Evolutionary conservation across 352 stramenopile genomes (phyloP).

Genomic region (Globisporangium spiculum): DNA sequence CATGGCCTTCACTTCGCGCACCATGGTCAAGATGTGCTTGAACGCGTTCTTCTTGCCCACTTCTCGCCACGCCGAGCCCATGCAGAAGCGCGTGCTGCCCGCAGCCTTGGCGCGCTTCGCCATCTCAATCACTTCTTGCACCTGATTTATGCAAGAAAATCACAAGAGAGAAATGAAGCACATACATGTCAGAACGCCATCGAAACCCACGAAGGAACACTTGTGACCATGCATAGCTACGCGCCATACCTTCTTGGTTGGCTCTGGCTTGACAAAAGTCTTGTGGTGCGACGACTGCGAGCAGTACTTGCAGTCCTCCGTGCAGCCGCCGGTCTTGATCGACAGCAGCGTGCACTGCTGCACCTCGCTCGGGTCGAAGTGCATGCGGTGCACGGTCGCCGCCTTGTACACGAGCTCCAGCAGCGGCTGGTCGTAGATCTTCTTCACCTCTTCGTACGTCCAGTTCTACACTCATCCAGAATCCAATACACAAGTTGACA

Average conservation of each 20-base stretch:
- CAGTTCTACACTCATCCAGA: conserved; percentile 68
- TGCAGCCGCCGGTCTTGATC: conserved; percentile 97
- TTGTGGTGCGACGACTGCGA: conserved; percentile 95
- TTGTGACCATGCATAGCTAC: conserved; percentile 6
- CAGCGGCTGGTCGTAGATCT: conserved; percentile 93
- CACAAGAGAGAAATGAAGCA: neutral
- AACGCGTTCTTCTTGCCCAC: conserved; percentile 99
- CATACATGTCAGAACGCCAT: neutral
- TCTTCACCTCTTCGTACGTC: conserved; percentile 94
- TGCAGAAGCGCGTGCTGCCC: conserved; percentile 97
- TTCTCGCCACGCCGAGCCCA: conserved; percentile 97
- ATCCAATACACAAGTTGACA: neutral
- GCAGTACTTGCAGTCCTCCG: conserved; percentile 95
- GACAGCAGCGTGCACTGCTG: conserved; percentile 97
- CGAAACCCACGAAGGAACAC: neutral
- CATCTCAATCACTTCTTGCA: conserved; percentile 96
- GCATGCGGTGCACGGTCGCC: conserved; percentile 95
- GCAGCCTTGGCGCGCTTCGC: conserved; percentile 94
- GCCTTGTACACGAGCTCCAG: conserved; percentile 97
- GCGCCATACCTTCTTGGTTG: conserved; percentile 88
- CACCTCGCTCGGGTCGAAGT: conserved; percentile 96
- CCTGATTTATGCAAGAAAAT: conserved; percentile 15
- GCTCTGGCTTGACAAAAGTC: conserved; percentile 98
- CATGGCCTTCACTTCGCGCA: conserved; percentile 89
- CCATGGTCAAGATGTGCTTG: conserved; percentile 97